A percentile compares a stretch with the other conserved stretches of the same genome.
Evolutionary conservation across 106 monocot genomes (phyloP).

Genomic region (Iris macrosiphon): DNA sequence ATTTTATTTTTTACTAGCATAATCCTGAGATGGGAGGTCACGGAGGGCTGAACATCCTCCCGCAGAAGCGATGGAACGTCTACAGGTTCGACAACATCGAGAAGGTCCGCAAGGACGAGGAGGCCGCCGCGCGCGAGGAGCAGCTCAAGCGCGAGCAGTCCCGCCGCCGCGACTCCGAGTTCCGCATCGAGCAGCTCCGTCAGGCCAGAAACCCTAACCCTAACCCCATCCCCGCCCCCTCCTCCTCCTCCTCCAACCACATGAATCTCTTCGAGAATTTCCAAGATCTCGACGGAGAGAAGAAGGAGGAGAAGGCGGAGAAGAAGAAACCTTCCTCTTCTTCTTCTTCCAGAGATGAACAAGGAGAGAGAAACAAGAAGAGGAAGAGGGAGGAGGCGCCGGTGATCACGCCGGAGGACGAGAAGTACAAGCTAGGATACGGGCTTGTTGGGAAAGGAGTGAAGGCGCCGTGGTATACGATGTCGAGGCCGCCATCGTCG

Average conservation of each 20-base stretch:
- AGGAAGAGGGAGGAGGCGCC: constrained; percentile 29
- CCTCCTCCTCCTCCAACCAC: constrained; percentile 16
- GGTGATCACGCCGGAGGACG: constrained; percentile 63
- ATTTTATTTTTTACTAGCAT: no score
- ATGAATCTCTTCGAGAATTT: constrained; percentile 68
- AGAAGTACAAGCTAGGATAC: constrained; percentile 84
- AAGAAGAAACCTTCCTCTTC: no score
- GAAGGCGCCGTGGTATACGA: constrained; percentile 80
- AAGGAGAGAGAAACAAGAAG: constrained; percentile 13
- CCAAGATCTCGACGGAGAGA: constrained; percentile 15
- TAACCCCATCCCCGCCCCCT: neutral
- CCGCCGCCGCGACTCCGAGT: constrained; percentile 63
- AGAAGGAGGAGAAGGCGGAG: constrained; percentile 10
- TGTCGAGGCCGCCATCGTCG: constrained; percentile 2
- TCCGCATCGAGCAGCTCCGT: constrained; percentile 72
- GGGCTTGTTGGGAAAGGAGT: constrained; percentile 88
- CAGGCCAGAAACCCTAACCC: constrained; percentile 29
- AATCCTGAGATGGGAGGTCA: constrained; percentile 94
- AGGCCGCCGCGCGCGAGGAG: constrained; percentile 82
- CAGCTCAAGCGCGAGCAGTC: constrained; percentile 70
- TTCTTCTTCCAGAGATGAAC: no score
- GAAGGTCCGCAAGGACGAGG: constrained; percentile 92
- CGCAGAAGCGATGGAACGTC: constrained; percentile 98
- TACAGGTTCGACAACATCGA: constrained; percentile 97
- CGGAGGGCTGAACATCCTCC: constrained; percentile 89